These are phyloP conservation scores for Colletotrichum navitas DNA, from an alignment of 2,329 filamentous ascomycete species.

Conservation along the genomic window DNA sequence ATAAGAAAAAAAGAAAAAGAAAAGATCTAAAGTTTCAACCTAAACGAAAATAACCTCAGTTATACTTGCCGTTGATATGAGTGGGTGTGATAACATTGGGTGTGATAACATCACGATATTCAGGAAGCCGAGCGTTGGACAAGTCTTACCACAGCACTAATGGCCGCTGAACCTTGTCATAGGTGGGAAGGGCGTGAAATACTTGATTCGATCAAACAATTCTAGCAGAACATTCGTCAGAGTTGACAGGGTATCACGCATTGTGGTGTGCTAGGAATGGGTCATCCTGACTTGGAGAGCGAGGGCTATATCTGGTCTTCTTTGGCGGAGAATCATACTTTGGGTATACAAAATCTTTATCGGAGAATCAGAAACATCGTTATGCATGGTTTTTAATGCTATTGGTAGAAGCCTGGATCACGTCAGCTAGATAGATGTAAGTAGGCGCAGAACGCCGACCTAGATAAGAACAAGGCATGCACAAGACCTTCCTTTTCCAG, in stretches of 20 bases:
- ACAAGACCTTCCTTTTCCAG: conserved; percentile 33
- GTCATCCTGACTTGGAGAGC: not conserved
- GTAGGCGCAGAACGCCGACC: not conserved
- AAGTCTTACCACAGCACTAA: not conserved
- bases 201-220: not conserved
- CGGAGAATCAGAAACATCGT: conserved; percentile 10
- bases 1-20: too few species aligned
- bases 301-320: not conserved
- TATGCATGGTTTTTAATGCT: not conserved
- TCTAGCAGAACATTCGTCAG: not conserved
- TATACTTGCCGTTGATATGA: not conserved
- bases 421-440: not conserved
- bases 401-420: not conserved
- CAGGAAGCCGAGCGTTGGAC: not conserved
- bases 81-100: too few species aligned
- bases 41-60: fast-evolving
- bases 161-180: not conserved
- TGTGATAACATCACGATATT: not conserved
- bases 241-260: too few species aligned
- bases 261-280: not conserved
- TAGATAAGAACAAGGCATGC: conserved; percentile 11
- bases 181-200: not conserved
- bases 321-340: not conserved
- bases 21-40: not conserved
- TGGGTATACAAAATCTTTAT: too few species aligned